Evolutionary conservation across 192 early-diverging fungal species (phyloP), one percentile per base, ranked within the genome.

Genomic region (Helicostylum pulchrum): DNA sequence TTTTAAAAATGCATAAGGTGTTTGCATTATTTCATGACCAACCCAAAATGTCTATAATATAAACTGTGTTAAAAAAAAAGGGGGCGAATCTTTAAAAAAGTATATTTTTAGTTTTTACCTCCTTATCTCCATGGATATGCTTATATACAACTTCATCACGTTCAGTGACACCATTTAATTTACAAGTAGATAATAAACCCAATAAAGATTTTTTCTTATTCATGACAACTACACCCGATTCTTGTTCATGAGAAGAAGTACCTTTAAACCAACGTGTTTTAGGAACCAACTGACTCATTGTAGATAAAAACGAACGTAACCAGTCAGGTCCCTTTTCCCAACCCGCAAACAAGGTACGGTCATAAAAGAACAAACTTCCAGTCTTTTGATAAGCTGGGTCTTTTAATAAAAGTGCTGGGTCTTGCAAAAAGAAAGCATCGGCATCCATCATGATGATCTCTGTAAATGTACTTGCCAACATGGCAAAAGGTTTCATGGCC

Each of bases 401-500:
- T 4, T 64, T 44, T 59, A 86, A 81, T 10, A 86, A 39, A 4
- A 67, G 50, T 15, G 64, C 75, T 0, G 87, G 88, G 61, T 76
- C 57, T 65, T 85, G 81, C n/a, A 90, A 50, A 50, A 87, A 89
- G 39, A 87, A 65, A 10, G 81, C 85, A 57, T 89, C 88, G 2
- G 87, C 76, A 70, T 90, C 87, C 21, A 88, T 66, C 58, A 89
- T 70, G 53, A 90, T 83, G 23, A 77, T 75, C 20, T 88, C 76
- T 42, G 68, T 66, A 68, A 87, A 90, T n/a, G 48, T 69, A 0
- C 81, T 77, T 0, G 83, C 83, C 12, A 90, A 46, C 42, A 90
- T 48, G 0, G 87, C 81, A 73, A 83, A 88, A 0, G 87, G 83
- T 48, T 90, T 90, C 53, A 87, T 78, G 0, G 82, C 76, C 85